Evolutionary conservation across 768 basidiomycete species (phyloP).

Genomic region (Hygrophorus russula): DNA sequence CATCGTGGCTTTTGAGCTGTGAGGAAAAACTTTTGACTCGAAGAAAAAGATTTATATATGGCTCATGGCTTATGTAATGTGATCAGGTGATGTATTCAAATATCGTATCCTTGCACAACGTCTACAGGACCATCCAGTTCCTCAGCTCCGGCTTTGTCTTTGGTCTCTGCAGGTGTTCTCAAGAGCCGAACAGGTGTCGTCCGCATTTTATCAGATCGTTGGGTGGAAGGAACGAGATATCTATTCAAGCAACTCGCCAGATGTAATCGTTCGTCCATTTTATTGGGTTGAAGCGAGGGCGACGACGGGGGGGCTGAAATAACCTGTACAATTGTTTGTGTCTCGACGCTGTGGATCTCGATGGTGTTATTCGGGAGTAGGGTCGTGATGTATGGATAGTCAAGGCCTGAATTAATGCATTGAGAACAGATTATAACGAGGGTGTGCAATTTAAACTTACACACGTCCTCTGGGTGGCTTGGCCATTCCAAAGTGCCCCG

Average conservation of each 20-base stretch:
- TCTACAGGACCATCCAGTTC: too few species aligned
- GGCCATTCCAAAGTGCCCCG: constrained; percentile 85
- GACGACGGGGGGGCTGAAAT: constrained; percentile 34
- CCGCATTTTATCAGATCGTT: constrained; percentile 35
- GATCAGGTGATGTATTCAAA: too few species aligned
- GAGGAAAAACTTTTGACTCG: too few species aligned
- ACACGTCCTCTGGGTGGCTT: constrained; percentile 61
- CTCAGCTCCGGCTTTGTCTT: too few species aligned
- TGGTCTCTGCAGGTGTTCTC: neutral
- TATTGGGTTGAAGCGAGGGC: constrained; percentile 13
- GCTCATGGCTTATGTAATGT: too few species aligned
- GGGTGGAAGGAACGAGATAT: constrained; percentile 39
- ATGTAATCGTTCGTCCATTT: constrained; percentile 17
- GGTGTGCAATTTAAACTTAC: constrained; percentile 33
- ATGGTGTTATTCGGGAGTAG: constrained; percentile 72
- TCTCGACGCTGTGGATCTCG: constrained; percentile 72
- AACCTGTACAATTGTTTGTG: constrained; percentile 61
- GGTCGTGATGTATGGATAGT: constrained; percentile 72
- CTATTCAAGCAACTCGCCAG: constrained; percentile 31
- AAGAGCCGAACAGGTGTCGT: constrained; percentile 25
- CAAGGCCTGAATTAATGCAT: constrained; percentile 41
- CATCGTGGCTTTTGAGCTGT: constrained; percentile 47
- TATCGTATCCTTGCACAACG: too few species aligned
- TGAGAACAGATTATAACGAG: neutral
- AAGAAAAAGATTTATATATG: too few species aligned